A percentile compares a stretch with the other conserved stretches of the same genome.
These are phyloP conservation scores for Lizonia empirigonia DNA, from an alignment of 2,329 filamentous ascomycete species.

Conservation along the genomic window DNA sequence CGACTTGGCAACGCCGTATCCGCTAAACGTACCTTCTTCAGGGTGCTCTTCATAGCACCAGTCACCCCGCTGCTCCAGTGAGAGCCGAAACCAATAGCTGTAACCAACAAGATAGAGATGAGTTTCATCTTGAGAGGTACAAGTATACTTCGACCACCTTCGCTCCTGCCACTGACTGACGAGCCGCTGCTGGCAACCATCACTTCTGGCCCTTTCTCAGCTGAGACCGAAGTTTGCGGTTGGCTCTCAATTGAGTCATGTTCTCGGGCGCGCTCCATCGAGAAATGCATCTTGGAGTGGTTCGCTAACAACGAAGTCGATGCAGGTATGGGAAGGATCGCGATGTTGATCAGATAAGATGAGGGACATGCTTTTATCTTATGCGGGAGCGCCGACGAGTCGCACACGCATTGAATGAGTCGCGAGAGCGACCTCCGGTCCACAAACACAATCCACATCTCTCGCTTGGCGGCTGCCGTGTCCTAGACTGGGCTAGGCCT, in stretches of 20 bases:
- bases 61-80: conserved; percentile 67
- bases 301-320: not conserved
- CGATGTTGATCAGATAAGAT: conserved; percentile 16
- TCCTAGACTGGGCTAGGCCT: not conserved
- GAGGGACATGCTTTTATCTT: conserved; percentile 4
- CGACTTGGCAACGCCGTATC: not conserved
- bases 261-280: conserved; percentile 6
- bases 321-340: not conserved
- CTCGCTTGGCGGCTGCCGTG: not conserved
- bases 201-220: conserved; percentile 11
- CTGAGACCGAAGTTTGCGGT: conserved; percentile 1
- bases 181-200: conserved; percentile 15
- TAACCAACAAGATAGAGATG: conserved; percentile 57
- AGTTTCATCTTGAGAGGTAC: conserved; percentile 40
- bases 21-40: conserved; percentile 60
- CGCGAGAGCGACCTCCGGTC: not conserved
- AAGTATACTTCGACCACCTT: conserved; percentile 5
- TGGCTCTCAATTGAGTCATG: not conserved
- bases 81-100: conserved; percentile 63
- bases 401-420: conserved; percentile 2
- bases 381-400: not conserved
- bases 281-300: conserved; percentile 5
- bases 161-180: conserved; percentile 5
- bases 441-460: conserved; percentile 4
- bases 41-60: conserved; percentile 64